Evolutionary conservation across 2,329 filamentous ascomycete genomes (phyloP).

Genomic region (Ophiostoma piceae): DNA sequence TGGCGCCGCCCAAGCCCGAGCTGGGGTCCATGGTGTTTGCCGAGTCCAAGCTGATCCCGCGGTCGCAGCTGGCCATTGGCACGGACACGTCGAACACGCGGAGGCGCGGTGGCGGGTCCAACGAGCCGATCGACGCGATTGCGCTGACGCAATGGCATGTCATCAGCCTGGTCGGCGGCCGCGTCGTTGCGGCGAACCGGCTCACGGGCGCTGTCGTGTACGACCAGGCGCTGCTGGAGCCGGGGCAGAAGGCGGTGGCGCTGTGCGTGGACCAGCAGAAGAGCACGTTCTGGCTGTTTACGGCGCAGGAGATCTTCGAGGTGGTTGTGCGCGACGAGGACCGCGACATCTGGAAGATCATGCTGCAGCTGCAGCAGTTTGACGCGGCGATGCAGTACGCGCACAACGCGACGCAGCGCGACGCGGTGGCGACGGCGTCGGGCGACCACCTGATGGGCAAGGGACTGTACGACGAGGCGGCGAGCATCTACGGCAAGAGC

Average conservation of each 20-base stretch:
- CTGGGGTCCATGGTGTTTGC: conserved; percentile 71
- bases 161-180: conserved; percentile 72
- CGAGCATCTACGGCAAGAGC: conserved; percentile 85
- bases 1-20: conserved; percentile 54
- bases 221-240: conserved; percentile 78
- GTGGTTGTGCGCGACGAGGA: conserved; percentile 87
- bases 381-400: conserved; percentile 84
- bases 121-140: conserved; percentile 60
- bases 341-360: conserved; percentile 89
- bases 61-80: conserved; percentile 62
- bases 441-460: conserved; percentile 82
- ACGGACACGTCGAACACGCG: conserved; percentile 55
- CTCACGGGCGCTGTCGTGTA: conserved; percentile 82
- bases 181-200: conserved; percentile 79
- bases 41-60: conserved; percentile 71
- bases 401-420: conserved; percentile 72
- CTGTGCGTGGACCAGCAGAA: conserved; percentile 87
- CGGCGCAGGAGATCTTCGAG: conserved; percentile 84
- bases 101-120: conserved; percentile 58
- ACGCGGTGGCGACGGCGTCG: conserved; percentile 85
- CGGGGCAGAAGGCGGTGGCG: conserved; percentile 73
- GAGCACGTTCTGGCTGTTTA: conserved; percentile 97
- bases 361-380: conserved; percentile 81
- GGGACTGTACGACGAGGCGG: conserved; percentile 78
- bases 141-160: conserved; percentile 92